phyloP scores from a whole-genome alignment of 2,329 filamentous ascomycete genomes.

The Chaetomium sp. region DNA sequence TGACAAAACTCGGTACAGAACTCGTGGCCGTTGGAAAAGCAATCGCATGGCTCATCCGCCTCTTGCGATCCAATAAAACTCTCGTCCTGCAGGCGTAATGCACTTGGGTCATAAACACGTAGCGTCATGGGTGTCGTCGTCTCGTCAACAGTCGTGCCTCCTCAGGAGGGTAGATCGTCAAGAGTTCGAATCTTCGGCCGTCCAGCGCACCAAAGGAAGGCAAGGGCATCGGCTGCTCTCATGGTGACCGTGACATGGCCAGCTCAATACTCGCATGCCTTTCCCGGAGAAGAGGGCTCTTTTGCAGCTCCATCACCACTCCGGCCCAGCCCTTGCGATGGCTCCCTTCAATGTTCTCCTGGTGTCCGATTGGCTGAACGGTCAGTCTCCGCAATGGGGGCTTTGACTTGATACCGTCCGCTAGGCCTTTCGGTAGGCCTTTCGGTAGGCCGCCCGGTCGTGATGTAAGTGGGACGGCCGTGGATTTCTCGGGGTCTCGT shows the following conservation, averaged over 20 bases:
- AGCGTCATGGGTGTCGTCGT: slow-evolving; percentile 11
- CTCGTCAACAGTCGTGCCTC: slow-evolving; percentile 19
- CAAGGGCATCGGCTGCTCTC: neutral
- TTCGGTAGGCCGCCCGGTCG: slow-evolving; percentile 35
- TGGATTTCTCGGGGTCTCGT: slow-evolving; percentile 40
- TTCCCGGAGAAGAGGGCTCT: slow-evolving; percentile 61
- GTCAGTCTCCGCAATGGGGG: slow-evolving; percentile 56
- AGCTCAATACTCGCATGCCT: slow-evolving; percentile 65
- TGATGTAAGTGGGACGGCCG: slow-evolving; percentile 22
- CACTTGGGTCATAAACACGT: slow-evolving; percentile 12
- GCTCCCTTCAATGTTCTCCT: slow-evolving; percentile 49
- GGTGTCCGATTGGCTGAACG: slow-evolving; percentile 57
- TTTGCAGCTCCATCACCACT: slow-evolving; percentile 64
- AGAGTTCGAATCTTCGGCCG: neutral
- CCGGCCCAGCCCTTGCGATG: slow-evolving; percentile 63
- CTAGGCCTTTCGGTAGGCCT: slow-evolving; percentile 47
- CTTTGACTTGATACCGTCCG: slow-evolving; percentile 49
- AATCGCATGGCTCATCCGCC: neutral
- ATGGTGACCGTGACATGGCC: slow-evolving; percentile 51
- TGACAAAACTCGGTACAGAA: slow-evolving; percentile 23
- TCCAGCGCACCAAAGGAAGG: slow-evolving; percentile 1
- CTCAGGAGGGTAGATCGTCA: neutral
- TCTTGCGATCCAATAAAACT: slow-evolving; percentile 4
- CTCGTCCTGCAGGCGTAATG: slow-evolving; percentile 1
- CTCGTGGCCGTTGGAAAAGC: slow-evolving; percentile 10